Percentiles rank a stretch among this genome's conserved stretches.
Evolutionary conservation across 345 rosid species (phyloP).

Genomic region (Camelina neglecta): DNA sequence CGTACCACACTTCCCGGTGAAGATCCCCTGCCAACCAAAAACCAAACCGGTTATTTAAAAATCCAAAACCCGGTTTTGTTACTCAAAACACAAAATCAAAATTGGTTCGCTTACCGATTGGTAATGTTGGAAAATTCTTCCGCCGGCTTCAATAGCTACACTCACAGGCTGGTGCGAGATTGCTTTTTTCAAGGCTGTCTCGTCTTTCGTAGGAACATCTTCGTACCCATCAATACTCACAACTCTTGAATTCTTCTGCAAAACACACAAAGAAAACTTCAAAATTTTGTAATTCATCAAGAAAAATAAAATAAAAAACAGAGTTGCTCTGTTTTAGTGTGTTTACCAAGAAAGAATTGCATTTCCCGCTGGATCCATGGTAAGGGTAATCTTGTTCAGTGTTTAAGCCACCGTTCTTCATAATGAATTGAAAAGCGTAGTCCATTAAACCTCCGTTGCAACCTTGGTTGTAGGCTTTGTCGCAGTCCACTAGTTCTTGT

Average conservation of each 20-base stretch:
- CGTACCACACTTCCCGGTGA: constrained; percentile 71
- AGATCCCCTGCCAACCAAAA: constrained; percentile 62
- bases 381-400: constrained; percentile 82
- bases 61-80: neutral
- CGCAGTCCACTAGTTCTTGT: constrained; percentile 96
- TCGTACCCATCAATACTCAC: constrained; percentile 83
- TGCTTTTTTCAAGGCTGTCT: constrained; percentile 69
- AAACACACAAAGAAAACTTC: neutral
- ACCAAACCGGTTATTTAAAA: constrained; percentile 19
- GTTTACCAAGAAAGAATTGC: constrained; percentile 60
- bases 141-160: constrained; percentile 96
- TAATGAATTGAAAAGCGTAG: constrained; percentile 90
- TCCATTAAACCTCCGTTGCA: constrained; percentile 98
- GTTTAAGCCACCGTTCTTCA: constrained; percentile 82
- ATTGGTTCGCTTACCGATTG: constrained; percentile 56
- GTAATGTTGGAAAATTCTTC: constrained; percentile 77
- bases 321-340: constrained; percentile 29
- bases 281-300: neutral
- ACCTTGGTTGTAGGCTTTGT: constrained; percentile 65
- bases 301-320: neutral
- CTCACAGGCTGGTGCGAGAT: constrained; percentile 86
- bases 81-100: neutral
- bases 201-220: constrained; percentile 67
- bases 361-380: constrained; percentile 53
- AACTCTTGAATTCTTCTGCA: constrained; percentile 70